These are phyloP conservation scores for Sporobolomyces phaffii DNA, from an alignment of 768 basidiomycete species.

Conservation along the genomic window DNA sequence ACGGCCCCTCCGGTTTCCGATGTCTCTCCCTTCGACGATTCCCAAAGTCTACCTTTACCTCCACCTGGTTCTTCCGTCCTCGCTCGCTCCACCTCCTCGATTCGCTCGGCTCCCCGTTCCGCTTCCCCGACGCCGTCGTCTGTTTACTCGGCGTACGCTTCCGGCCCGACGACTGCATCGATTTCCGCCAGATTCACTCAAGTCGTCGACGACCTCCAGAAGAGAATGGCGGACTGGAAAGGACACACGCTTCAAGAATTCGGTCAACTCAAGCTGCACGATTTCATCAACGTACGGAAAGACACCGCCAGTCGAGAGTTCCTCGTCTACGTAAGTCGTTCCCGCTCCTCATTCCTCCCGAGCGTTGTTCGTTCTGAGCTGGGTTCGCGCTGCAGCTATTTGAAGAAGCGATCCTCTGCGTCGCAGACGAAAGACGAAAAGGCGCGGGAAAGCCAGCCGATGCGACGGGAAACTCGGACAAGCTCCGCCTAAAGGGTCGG, in stretches of 20 bases:
- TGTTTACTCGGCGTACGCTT: constrained; percentile 29
- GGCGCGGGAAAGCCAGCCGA: constrained; percentile 69
- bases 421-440: constrained; percentile 90
- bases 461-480: constrained; percentile 54
- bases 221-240: constrained; percentile 92
- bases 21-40: not conserved
- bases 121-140: constrained; percentile 16
- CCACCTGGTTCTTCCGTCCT: not conserved
- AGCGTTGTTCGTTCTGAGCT: not conserved
- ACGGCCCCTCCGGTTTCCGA: not conserved
- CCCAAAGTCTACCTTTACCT: not conserved
- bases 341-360: not conserved
- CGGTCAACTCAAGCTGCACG: constrained; percentile 84
- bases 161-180: constrained; percentile 12
- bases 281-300: constrained; percentile 78
- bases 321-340: constrained; percentile 57
- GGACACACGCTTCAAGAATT: constrained; percentile 75
- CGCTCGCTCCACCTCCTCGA: constrained; percentile 3
- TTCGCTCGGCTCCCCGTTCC: constrained; percentile 7
- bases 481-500: constrained; percentile 83
- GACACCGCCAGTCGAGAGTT: constrained; percentile 88
- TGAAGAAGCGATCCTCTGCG: constrained; percentile 95
- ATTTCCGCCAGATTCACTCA: constrained; percentile 57
- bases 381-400: constrained; percentile 64
- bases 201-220: constrained; percentile 81